Percentiles rank a stretch among this genome's conserved stretches.
Conservation (phyloP, 495 filamentous ascomycete genomes). For the Aspergillus leporis region DNA sequence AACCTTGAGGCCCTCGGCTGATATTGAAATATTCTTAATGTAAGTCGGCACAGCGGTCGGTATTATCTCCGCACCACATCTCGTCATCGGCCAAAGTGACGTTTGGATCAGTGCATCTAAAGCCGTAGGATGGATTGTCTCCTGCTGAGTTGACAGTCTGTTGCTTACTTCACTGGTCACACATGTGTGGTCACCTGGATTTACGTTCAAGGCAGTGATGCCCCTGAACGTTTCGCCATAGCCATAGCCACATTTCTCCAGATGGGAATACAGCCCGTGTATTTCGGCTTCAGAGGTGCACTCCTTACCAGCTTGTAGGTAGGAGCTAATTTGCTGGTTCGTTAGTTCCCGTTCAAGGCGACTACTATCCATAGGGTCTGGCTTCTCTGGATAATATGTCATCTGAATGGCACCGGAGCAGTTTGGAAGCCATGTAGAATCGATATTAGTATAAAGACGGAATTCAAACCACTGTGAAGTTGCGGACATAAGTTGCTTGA, state of each 20-base stretch:
- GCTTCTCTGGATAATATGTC: constrained; percentile 13
- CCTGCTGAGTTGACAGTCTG: background rate
- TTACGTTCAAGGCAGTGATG: background rate
- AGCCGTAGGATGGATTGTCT: constrained; percentile 32
- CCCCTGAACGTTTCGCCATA: background rate
- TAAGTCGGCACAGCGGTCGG: constrained; percentile 10
- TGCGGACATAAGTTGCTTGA: background rate
- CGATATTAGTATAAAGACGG: constrained; percentile 18
- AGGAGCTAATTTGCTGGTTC: background rate
- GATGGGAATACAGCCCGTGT: background rate
- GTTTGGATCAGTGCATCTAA: constrained; percentile 31
- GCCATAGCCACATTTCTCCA: background rate
- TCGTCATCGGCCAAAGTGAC: background rate
- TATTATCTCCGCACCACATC: background rate
- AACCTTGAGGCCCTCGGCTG: background rate
- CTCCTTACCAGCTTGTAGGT: background rate
- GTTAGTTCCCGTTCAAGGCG: background rate
- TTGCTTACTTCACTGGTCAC: background rate
- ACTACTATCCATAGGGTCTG: background rate
- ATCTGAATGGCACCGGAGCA: constrained; percentile 29
- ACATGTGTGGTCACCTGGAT: background rate
- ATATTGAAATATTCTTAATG: constrained; percentile 11
- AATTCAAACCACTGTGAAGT: constrained; percentile 19
- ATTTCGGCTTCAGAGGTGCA: background rate
- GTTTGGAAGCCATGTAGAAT: constrained; percentile 15